Conservation (phyloP, 352 stramenopile species). For the Poterioochromonas sp. region DNA sequence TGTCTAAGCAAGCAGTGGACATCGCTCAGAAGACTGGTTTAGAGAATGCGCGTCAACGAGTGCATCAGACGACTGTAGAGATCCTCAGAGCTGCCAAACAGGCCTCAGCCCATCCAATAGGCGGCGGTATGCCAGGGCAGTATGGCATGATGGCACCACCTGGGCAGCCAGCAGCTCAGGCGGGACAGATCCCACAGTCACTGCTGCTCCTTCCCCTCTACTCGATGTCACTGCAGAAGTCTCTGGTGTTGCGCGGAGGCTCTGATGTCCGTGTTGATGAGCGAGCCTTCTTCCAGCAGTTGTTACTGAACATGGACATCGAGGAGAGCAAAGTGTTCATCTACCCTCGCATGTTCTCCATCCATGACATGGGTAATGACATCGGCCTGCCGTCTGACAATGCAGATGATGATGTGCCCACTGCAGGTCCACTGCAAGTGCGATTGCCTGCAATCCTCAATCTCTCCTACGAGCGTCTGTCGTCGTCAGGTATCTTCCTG, state of each 20-base stretch:
- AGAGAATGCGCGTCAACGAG: slow-evolving; percentile 75
- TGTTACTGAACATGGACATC: slow-evolving; percentile 85
- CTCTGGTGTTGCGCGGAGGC: slow-evolving; percentile 85
- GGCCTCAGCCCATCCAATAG: slow-evolving; percentile 36
- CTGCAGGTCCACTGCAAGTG: slow-evolving; percentile 46
- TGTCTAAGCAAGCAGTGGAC: slow-evolving; percentile 87
- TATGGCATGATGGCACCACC: slow-evolving; percentile 34
- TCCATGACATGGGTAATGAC: slow-evolving; percentile 73
- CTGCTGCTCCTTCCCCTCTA: slow-evolving; percentile 81
- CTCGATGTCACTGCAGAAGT: slow-evolving; percentile 95
- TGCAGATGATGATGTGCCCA: slow-evolving; percentile 39
- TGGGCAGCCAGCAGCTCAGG: slow-evolving; percentile 39
- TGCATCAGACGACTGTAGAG: slow-evolving; percentile 82
- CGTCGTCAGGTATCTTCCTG: slow-evolving; percentile 87
- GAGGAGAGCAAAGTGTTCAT: slow-evolving; percentile 79
- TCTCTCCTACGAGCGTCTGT: slow-evolving; percentile 81
- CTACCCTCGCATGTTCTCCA: slow-evolving; percentile 90
- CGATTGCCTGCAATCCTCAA: slow-evolving; percentile 79
- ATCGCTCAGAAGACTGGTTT: slow-evolving; percentile 83
- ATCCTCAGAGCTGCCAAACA: slow-evolving; percentile 80
- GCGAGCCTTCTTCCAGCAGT: slow-evolving; percentile 77
- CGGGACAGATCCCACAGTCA: slow-evolving; percentile 43
- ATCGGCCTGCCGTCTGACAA: slow-evolving; percentile 62
- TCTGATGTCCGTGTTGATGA: slow-evolving; percentile 92
- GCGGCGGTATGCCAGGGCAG: slow-evolving; percentile 34